Evolutionary conservation across 345 rosid species (phyloP), one percentile per base, ranked within the genome.

Genomic region (Lepidium sativum): DNA sequence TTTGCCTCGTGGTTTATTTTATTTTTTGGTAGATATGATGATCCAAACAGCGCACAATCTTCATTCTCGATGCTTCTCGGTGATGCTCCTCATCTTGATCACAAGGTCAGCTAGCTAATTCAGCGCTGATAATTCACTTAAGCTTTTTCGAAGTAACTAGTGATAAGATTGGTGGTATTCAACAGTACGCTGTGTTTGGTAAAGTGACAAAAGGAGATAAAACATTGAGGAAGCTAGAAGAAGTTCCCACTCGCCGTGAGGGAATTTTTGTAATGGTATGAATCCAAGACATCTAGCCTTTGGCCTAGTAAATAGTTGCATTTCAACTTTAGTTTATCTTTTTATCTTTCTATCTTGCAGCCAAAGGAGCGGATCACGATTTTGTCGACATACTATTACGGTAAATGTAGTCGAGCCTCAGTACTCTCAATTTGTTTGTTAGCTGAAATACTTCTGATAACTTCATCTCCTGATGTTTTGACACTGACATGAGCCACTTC

Each of bases 41-140:
- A 94, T 82, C 99, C 97, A 70, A 65, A 94, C 72, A 94, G 97
- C 61, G 99, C 87, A 15, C 70, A 78, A 33, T 94, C 99, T 34
- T 94, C 99, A 4, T 94, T 94, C 66, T 94, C 99, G n/a, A 82
- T 94, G 20, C 97, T 89, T 74, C 96, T 89, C 53, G 99, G 99
- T 33, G 79, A 87, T 70, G 96, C 99, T 31, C 89, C 96, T 52
- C 99, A 94, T 90, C 97, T 94, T 64, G 96, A 94, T 80, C 77
- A 82, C 58, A 35, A 86, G 86, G 99, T 94, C 68, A 75, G 72
- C 23, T 68, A 13, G 31, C 34, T 42, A 34, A 42, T 17, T 59
- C 35, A 51, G 11, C 2, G 0, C 17, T 2, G 39, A 20, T 38
- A 42, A 9, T 2, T 60, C 27, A 6, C 54, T 63, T 54, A 52